phyloP scores from a whole-genome alignment of 192 early-diverging fungal species.

The Coemansia sp. region DNA sequence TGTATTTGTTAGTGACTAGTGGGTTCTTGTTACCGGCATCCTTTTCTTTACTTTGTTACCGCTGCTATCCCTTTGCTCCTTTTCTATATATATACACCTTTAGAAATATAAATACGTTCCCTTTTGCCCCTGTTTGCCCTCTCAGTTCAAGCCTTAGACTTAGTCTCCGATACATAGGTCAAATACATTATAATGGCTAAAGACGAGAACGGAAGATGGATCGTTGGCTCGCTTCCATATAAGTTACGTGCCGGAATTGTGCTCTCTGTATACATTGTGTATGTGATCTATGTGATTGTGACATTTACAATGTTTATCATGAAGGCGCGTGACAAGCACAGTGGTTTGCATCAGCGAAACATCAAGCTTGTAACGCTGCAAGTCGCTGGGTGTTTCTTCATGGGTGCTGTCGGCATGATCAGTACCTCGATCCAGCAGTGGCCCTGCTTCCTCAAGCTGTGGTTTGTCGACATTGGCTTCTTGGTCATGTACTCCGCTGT shows the following conservation, averaged over 20 bases:
- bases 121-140: not conserved
- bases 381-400: conserved; percentile 14
- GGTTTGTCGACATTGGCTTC: conserved; percentile 30
- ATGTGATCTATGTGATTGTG: conserved; percentile 22
- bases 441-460: conserved; percentile 42
- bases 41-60: not conserved
- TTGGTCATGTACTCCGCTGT: conserved; percentile 21
- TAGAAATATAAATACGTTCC: not conserved
- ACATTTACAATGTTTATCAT: conserved; percentile 35
- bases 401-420: conserved; percentile 19
- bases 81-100: not conserved
- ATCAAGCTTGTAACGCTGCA: conserved; percentile 18
- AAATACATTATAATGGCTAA: not conserved
- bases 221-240: conserved; percentile 15
- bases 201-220: conserved; percentile 13
- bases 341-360: conserved; percentile 34
- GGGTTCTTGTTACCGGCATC: too few relatives aligned
- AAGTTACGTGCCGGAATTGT: conserved; percentile 26
- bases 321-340: conserved; percentile 44
- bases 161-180: not conserved
- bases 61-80: not conserved
- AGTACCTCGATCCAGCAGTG: conserved; percentile 30
- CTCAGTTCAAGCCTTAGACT: not conserved
- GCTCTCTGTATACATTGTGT: conserved; percentile 16
- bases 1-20: too few relatives aligned